phyloP scores from a whole-genome alignment of 208 protist species.

The Porcisia deanei region DNA sequence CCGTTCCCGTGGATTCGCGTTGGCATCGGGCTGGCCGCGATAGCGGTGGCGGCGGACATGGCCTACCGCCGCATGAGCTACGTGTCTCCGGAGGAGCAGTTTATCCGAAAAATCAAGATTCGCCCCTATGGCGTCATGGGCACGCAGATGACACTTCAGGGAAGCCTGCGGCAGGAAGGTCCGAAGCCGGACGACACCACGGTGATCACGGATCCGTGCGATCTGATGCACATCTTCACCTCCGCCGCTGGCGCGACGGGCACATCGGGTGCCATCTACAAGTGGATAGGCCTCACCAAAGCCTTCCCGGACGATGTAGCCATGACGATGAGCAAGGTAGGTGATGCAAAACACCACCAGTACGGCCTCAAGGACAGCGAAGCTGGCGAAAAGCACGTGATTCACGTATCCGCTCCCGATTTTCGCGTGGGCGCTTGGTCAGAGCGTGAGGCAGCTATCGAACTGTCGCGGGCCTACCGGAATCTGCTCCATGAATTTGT shows the following conservation, averaged over 20 bases:
- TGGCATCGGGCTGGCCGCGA: constrained; percentile 43
- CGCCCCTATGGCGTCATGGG: constrained; percentile 86
- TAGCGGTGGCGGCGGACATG: constrained; percentile 34
- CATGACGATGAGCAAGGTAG: constrained; percentile 64
- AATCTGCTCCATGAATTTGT: constrained; percentile 91
- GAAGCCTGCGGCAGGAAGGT: constrained; percentile 52
- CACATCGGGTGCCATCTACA: constrained; percentile 86
- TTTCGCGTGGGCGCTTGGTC: constrained; percentile 84
- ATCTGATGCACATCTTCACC: constrained; percentile 68
- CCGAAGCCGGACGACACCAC: constrained; percentile 59
- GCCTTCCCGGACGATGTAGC: constrained; percentile 72
- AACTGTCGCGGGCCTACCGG: constrained; percentile 82
- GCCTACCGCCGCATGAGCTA: constrained; percentile 56
- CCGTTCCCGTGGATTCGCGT: constrained; percentile 77
- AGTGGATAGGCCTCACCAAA: constrained; percentile 72
- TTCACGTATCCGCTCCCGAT: constrained; percentile 84
- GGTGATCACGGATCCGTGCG: constrained; percentile 73
- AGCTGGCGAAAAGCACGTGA: constrained; percentile 52
- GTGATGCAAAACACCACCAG: constrained; percentile 70
- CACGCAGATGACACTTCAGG: constrained; percentile 74
- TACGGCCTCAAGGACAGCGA: constrained; percentile 53
- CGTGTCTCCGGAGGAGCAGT: constrained; percentile 69
- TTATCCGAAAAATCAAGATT: constrained; percentile 74
- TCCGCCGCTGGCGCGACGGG: constrained; percentile 53
- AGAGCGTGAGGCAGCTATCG: constrained; percentile 75